phyloP scores from a whole-genome alignment of 1,284 basidiomycete genomes.

The Sanghuangporus weigelae region DNA sequence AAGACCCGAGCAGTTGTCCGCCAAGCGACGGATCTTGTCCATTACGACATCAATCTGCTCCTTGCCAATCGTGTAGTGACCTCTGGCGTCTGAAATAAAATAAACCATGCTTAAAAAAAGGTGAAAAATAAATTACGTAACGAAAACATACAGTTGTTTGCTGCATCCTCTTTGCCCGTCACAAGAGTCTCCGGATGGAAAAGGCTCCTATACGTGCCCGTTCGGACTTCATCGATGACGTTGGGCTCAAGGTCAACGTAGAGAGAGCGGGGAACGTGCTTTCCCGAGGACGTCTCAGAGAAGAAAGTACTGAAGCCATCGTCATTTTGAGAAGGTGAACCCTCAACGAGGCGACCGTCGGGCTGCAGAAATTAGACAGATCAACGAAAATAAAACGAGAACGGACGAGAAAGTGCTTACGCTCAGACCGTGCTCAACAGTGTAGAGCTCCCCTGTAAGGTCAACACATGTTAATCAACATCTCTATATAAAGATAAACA shows the following conservation, averaged over 20 bases:
- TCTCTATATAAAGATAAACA: slow-evolving; percentile 31
- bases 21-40: slow-evolving; percentile 93
- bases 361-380: slow-evolving; percentile 46
- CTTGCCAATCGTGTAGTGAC: slow-evolving; percentile 98
- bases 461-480: background rate
- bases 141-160: slow-evolving; percentile 85
- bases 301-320: slow-evolving; percentile 97
- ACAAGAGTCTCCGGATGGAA: slow-evolving; percentile 99
- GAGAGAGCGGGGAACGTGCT: slow-evolving; percentile 96
- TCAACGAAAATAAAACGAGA: background rate
- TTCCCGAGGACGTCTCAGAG: slow-evolving; percentile 87
- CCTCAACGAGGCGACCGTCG: slow-evolving; percentile 83
- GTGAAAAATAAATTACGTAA: slow-evolving; percentile 6
- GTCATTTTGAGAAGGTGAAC: slow-evolving; percentile 71
- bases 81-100: slow-evolving; percentile 75
- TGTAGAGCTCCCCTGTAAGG: slow-evolving; percentile 90
- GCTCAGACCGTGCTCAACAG: slow-evolving; percentile 95
- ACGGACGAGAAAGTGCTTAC: slow-evolving; percentile 35
- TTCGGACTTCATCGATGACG: slow-evolving; percentile 95
- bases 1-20: slow-evolving; percentile 96
- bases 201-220: slow-evolving; percentile 88
- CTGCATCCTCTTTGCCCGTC: slow-evolving; percentile 98
- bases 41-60: slow-evolving; percentile 91
- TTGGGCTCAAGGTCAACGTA: slow-evolving; percentile 97
- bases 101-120: slow-evolving; percentile 11